phyloP scores from a whole-genome alignment of 805 yeast genomes.

The Pichia pseudocactophila region DNA sequence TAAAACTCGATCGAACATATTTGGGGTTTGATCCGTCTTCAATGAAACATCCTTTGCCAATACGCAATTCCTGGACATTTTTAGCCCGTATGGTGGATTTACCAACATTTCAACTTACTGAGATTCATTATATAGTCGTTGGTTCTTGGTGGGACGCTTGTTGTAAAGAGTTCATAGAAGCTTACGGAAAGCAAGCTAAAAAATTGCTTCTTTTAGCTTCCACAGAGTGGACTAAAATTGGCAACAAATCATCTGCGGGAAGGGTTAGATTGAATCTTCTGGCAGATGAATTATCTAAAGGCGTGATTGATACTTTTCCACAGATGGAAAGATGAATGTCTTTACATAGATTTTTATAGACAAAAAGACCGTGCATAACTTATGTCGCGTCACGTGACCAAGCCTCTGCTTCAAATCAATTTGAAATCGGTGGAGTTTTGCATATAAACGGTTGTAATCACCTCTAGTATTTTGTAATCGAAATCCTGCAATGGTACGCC shows the following conservation, averaged over 20 bases:
- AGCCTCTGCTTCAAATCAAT: too few species aligned
- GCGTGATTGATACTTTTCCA: conserved; percentile 37
- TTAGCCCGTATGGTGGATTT: conserved; percentile 65
- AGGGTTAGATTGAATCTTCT: conserved; percentile 69
- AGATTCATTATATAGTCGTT: conserved; percentile 61
- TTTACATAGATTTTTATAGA: background rate
- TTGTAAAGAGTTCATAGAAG: conserved; percentile 43
- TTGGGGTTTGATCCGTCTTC: conserved; percentile 18
- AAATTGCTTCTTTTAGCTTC: conserved; percentile 48
- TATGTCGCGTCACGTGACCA: too few species aligned
- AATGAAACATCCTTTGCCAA: conserved; percentile 45
- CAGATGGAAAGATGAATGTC: conserved; percentile 27
- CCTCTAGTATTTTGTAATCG: too few species aligned
- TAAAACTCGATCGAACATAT: conserved; percentile 24
- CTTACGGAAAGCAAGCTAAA: conserved; percentile 60
- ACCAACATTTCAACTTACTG: conserved; percentile 39
- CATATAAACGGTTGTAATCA: too few species aligned
- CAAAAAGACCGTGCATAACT: too few species aligned
- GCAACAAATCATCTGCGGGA: conserved; percentile 53
- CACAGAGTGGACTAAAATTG: conserved; percentile 44
- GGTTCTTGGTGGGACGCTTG: conserved; percentile 92
- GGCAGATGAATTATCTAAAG: conserved; percentile 70
- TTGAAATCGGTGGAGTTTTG: too few species aligned
- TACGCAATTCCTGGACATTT: conserved; percentile 56
- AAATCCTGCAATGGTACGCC: conserved; percentile 33